Percentiles rank a stretch among this genome's conserved stretches.
phyloP scores from a whole-genome alignment of 495 filamentous ascomycete genomes.

The Penicillium roqueforti region DNA sequence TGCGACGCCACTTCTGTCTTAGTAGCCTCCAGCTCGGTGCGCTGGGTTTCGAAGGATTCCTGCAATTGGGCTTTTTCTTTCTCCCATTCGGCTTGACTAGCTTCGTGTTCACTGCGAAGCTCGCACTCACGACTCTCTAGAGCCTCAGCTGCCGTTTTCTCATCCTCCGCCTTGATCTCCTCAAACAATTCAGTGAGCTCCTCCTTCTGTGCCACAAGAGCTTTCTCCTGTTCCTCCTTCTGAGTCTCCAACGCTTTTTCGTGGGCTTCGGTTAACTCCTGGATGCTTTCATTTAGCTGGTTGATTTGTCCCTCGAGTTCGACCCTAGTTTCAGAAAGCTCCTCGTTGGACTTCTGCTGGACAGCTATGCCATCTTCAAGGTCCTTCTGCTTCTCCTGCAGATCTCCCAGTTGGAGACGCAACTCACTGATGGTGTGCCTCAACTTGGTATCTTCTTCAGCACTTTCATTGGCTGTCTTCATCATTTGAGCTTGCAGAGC shows the following conservation, averaged over 20 bases:
- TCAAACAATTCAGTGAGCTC: conserved; percentile 46
- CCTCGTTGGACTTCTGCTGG: conserved; percentile 40
- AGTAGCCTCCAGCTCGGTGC: conserved; percentile 33
- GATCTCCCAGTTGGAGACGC: conserved; percentile 53
- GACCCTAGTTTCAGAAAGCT: conserved; percentile 35
- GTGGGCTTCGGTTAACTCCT: conserved; percentile 37
- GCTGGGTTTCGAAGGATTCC: conserved; percentile 35
- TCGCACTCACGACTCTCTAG: conserved; percentile 41
- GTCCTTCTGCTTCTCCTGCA: conserved; percentile 53
- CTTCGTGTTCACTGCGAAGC: conserved; percentile 34
- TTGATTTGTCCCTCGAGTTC: conserved; percentile 50
- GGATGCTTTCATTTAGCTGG: conserved; percentile 46
- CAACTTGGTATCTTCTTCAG: conserved; percentile 44
- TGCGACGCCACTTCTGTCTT: conserved; percentile 35
- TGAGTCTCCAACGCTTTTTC: conserved; percentile 34
- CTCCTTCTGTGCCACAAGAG: conserved; percentile 38
- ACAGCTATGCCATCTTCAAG: conserved; percentile 40
- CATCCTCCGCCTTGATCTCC: conserved; percentile 47
- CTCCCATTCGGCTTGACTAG: conserved; percentile 40
- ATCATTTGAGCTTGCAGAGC: conserved; percentile 50
- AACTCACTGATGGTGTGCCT: conserved; percentile 49
- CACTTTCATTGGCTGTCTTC: conserved; percentile 47
- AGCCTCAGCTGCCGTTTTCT: conserved; percentile 36
- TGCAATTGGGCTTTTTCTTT: conserved; percentile 43
- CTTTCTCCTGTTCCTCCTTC: conserved; percentile 39